These are phyloP conservation scores for Astrocystis sublimbata DNA, from an alignment of 495 filamentous ascomycete species.

Conservation along the genomic window DNA sequence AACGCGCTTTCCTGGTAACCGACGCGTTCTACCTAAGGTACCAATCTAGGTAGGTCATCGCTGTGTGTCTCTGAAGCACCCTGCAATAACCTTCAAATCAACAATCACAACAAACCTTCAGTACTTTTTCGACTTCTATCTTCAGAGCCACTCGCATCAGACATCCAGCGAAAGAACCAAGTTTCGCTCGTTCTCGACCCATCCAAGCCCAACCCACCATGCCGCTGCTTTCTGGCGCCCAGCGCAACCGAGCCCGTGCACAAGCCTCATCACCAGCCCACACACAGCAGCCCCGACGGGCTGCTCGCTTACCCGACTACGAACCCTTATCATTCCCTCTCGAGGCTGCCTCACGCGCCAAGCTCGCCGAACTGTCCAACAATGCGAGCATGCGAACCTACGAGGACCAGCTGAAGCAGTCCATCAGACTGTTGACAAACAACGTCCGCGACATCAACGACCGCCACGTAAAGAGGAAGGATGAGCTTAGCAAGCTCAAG, in stretches of 20 bases:
- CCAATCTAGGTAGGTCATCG: too few relatives aligned
- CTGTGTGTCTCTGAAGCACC: too few relatives aligned
- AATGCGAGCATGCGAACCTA: constrained; percentile 36
- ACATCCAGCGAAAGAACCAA: not conserved
- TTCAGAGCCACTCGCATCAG: too few relatives aligned
- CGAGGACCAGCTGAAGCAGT: constrained; percentile 40
- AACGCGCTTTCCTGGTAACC: constrained; percentile 4
- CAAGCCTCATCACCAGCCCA: constrained; percentile 19
- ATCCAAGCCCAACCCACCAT: not conserved
- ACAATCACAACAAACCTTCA: not conserved
- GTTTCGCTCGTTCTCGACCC: not conserved
- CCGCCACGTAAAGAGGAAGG: constrained; percentile 50
- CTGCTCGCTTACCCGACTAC: constrained; percentile 56
- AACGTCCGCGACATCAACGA: constrained; percentile 56
- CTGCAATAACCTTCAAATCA: not conserved
- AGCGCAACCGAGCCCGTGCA: constrained; percentile 19
- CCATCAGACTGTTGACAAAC: constrained; percentile 37
- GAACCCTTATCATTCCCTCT: constrained; percentile 57
- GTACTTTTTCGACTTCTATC: too few relatives aligned
- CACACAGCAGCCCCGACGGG: constrained; percentile 12
- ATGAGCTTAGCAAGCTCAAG: constrained; percentile 41
- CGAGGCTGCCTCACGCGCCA: constrained; percentile 30
- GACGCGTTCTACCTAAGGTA: constrained; percentile 3
- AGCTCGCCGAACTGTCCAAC: constrained; percentile 34
- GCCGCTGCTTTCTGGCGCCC: constrained; percentile 16